Evolutionary conservation across 768 basidiomycete genomes (phyloP).

Genomic region (Phlebiopsis gigantea): DNA sequence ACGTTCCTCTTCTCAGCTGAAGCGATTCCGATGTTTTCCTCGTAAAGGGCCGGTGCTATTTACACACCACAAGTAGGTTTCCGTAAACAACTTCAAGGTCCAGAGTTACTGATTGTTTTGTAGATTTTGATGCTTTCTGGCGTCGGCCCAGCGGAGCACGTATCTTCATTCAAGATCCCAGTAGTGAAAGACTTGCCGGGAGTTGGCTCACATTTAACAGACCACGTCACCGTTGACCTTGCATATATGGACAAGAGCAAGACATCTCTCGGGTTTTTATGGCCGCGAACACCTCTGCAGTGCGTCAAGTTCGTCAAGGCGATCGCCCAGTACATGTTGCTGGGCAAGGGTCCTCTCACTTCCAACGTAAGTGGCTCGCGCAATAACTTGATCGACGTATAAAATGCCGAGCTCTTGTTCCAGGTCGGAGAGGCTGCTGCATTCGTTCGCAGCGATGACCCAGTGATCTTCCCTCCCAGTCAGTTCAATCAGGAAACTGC

Average conservation of each 20-base stretch:
- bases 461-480: constrained; percentile 34
- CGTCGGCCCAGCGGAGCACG: constrained; percentile 59
- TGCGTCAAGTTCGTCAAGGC: constrained; percentile 20
- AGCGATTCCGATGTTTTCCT: not conserved
- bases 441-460: constrained; percentile 47
- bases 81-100: constrained; percentile 2
- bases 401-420: not conserved
- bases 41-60: constrained; percentile 50
- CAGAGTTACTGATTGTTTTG: not conserved
- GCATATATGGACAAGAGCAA: constrained; percentile 48
- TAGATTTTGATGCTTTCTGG: constrained; percentile 67
- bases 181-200: constrained; percentile 60
- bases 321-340: constrained; percentile 37
- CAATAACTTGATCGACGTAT: not conserved
- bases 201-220: constrained; percentile 69
- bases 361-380: constrained; percentile 39
- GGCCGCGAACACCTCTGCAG: constrained; percentile 5
- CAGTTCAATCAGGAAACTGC: constrained; percentile 9
- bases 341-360: constrained; percentile 44
- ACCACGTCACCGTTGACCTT: constrained; percentile 56
- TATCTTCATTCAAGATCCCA: constrained; percentile 47
- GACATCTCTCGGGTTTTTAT: constrained; percentile 36
- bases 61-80: constrained; percentile 50
- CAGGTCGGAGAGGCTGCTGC: constrained; percentile 44
- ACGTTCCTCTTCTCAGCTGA: constrained; percentile 4